Base-by-base conservation (phyloP, 83 land plant genomes). In the Thuja plicata region DNA sequence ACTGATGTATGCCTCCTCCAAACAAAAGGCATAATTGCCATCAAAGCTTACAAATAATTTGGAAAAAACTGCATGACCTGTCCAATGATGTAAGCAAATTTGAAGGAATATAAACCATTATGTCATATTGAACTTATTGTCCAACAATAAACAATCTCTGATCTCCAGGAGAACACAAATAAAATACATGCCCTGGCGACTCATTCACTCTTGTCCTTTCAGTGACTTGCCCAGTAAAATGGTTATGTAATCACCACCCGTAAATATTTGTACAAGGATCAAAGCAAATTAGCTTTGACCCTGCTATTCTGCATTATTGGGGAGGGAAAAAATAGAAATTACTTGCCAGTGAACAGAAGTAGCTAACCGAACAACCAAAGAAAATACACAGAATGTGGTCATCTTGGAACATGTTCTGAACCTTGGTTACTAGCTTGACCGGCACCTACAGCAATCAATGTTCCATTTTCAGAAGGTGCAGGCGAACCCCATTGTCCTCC, bases 401-500 rank as follows among this genome's bases (percentile, higher is more conserved):
- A 88, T 88, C 89, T 88, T 88, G 87, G 41, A 87, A 89, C 74
- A 50, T 89, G 90, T 16, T 89, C 90, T 41, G 81, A 62, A 74
- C 73, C 74, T 57, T 57, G 87, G 38, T 40, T 86, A 27, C 87
- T 86, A 17, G 35, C 70, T 62, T 66, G 38, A 45, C 55, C 78
- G 24, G 88, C 41, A 43, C 45, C 71, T 48, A 45, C 40, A 62
- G 41, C 89, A 34, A 5, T 21, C 41, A 37, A 37, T 57, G 55
- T 71, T 88, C 91, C 93, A 37, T 89, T 91, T 32, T 93, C 95
- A 7, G 71, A 37, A 15, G 94, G 94, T 13, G 91, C 88, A 11
- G 88, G 19, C 6, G 48, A 13, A 37, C 96, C 96, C 96, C 96
- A 94, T 87, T 93, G 93, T n/a, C 91, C 92, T 71, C 93, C 96